phyloP scores from a whole-genome alignment of 305 asterid species.

The Solanum aculeatissimum region DNA sequence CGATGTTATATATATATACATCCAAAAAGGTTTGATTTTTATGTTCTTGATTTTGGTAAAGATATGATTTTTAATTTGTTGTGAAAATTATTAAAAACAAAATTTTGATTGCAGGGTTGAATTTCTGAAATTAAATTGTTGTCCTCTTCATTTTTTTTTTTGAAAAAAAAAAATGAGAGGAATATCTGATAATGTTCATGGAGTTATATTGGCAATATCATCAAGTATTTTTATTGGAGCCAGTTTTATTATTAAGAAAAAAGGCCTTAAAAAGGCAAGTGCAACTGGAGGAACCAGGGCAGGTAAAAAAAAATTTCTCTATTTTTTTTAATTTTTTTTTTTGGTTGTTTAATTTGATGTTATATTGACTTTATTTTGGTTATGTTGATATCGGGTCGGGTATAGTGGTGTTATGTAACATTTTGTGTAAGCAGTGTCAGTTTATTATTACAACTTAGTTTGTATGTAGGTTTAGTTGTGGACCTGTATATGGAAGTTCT shows the following conservation, averaged over 20 bases:
- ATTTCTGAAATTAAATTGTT: not conserved
- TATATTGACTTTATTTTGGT: not conserved
- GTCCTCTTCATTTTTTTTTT: not conserved
- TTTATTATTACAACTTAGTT: not conserved
- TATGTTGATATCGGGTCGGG: not conserved
- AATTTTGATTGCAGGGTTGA: not conserved
- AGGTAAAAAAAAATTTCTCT: constrained; percentile 13
- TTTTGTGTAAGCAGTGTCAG: not conserved
- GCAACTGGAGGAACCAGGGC: constrained; percentile 63
- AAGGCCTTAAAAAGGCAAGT: constrained; percentile 58
- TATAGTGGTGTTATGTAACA: not conserved
- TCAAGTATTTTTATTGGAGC: constrained; percentile 78
- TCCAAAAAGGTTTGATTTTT: not conserved
- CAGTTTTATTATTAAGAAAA: constrained; percentile 74
- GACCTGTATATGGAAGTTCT: not conserved
- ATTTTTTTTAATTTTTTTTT: too few relatives aligned
- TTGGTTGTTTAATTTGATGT: not conserved
- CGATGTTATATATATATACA: not conserved
- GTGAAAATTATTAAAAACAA: not conserved
- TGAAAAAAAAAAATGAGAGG: constrained; percentile 40
- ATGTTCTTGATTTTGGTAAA: not conserved
- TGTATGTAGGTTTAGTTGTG: not conserved
- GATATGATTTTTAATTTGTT: not conserved
- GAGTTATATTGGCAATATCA: constrained; percentile 56
- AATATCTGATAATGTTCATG: constrained; percentile 54